phyloP scores from a whole-genome alignment of 2,329 filamentous ascomycete genomes.

The Cordyceps javanica region DNA sequence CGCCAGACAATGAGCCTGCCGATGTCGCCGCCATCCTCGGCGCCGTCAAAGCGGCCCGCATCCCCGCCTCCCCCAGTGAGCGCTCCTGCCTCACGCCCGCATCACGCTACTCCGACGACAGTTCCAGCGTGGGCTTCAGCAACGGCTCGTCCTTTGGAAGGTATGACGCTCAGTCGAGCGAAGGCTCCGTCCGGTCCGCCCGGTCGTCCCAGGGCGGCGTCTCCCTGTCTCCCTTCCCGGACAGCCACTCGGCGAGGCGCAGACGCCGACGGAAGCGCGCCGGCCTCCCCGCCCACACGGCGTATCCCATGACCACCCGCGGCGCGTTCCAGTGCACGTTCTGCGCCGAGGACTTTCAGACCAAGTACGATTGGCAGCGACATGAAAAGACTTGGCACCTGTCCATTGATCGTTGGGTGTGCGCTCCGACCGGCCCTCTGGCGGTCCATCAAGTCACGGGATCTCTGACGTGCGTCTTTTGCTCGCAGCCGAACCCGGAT shows the following conservation, averaged over 20 bases:
- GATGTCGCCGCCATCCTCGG: constrained; percentile 23
- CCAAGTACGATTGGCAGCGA: constrained; percentile 64
- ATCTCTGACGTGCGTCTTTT: constrained; percentile 52
- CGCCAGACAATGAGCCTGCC: constrained; percentile 26
- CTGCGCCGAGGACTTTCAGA: constrained; percentile 61
- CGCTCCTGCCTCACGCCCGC: constrained; percentile 3
- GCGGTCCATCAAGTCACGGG: constrained; percentile 54
- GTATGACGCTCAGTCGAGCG: constrained; percentile 4
- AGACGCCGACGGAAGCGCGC: constrained; percentile 3
- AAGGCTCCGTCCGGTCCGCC: not conserved
- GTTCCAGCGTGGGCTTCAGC: constrained; percentile 7
- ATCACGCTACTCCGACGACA: constrained; percentile 3
- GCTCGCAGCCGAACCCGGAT: constrained; percentile 47
- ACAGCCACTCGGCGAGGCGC: not conserved
- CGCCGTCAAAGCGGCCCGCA: constrained; percentile 20
- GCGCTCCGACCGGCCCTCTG: constrained; percentile 50
- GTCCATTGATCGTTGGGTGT: constrained; percentile 62
- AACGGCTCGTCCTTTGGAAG: constrained; percentile 4
- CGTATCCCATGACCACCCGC: constrained; percentile 18
- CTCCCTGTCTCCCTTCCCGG: constrained; percentile 1
- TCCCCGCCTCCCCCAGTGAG: constrained; percentile 10
- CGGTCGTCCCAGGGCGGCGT: not conserved
- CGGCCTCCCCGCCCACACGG: not conserved
- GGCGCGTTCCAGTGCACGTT: constrained; percentile 56
- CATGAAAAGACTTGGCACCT: constrained; percentile 63